Evolutionary conservation across 305 asterid species (phyloP).

Genomic region (Caryopteris hybrid): DNA sequence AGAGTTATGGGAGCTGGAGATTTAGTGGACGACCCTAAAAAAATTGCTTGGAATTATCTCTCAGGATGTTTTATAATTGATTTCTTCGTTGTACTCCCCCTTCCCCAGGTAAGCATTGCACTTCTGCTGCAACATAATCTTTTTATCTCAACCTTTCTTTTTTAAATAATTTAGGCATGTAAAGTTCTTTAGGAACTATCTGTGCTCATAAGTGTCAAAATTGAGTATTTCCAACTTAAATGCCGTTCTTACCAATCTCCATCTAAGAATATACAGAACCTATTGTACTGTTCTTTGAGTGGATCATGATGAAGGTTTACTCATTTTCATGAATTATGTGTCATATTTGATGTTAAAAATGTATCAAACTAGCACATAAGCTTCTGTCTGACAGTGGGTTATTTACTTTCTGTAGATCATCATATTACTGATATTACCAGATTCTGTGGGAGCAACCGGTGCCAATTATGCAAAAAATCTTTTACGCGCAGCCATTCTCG

Average conservation of each 20-base stretch:
- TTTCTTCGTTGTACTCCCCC: constrained; percentile 59
- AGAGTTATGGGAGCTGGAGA: constrained; percentile 85
- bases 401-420: constrained; percentile 45
- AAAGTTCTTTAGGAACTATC: no score
- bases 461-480: constrained; percentile 69
- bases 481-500: constrained; percentile 59
- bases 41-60: constrained; percentile 65
- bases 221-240: no score
- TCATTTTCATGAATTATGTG: background rate
- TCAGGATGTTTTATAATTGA: constrained; percentile 53
- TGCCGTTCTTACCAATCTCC: background rate
- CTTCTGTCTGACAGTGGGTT: constrained; percentile 10
- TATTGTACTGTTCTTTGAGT: background rate
- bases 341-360: background rate
- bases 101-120: constrained; percentile 62
- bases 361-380: background rate
- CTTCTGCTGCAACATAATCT: background rate
- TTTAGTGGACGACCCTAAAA: constrained; percentile 65
- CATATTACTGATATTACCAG: constrained; percentile 47
- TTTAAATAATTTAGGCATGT: no score
- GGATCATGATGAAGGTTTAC: background rate
- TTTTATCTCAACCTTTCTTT: no score
- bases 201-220: no score
- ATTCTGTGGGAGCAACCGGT: constrained; percentile 38
- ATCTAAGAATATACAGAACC: background rate